Evolutionary conservation across 73 alveolate genomes (phyloP), one percentile per base, ranked within the genome.

Genomic region (Uronychia binucleata): DNA sequence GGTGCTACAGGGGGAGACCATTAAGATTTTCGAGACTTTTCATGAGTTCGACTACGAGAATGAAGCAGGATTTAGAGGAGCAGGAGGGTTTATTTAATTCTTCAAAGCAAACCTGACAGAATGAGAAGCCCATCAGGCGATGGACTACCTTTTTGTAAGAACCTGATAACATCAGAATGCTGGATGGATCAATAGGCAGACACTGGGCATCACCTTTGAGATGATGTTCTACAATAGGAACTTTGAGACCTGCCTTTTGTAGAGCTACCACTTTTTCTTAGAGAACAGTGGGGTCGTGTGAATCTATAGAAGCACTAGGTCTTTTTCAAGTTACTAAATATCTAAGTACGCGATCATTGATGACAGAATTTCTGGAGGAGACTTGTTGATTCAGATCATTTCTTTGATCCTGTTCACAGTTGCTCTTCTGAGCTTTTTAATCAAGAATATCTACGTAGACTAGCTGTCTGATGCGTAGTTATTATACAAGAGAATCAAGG

Each of bases 191-290:
- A 67, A 46, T 31, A 27, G 75, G 14, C 29, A 80, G 31, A 75
- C 86, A 79, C 74, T 86, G 13, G 29, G 76, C 13, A 58, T 89
- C 31, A 75, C 85, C 26, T 27, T 89, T 27, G 97, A 93, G 59
- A 29, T 90, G 60, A 57, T 93, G 81, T 77, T 89, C 58, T 91
- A 93, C 77, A 90, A 90, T 59, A 80, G 83, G 31, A 93, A 93
- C 80, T 80, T 26, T 1, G 33, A 82, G 31, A 27, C 84, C 0
- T 89, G 94, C 0, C 31, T 90, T 0, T 60, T 78, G n/a, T 58
- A 57, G 1, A 32, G 58, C 1, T 59, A 79, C 14, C 60, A 33
- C 1, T 84, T 67, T 46, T 74, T 81, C 26, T 26, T 0, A 0
- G 34, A 82, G 31, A 86, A 88, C 57, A 60, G 93, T 29, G 97